Evolutionary conservation across 2,329 filamentous ascomycete species (phyloP).

Genomic region (Trichoderma arundinaceum): DNA sequence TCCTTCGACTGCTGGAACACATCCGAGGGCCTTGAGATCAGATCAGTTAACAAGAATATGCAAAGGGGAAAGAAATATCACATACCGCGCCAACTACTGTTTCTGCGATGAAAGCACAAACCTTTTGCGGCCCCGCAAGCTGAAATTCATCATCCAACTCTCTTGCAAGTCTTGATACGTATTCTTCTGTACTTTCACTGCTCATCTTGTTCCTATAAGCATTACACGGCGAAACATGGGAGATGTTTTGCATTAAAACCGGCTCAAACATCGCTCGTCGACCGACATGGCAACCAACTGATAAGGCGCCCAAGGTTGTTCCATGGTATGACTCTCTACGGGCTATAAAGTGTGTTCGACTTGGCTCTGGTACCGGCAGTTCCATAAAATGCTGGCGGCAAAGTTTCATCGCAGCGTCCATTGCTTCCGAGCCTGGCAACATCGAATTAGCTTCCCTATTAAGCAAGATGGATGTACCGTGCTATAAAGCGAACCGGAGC

Average conservation of each 20-base stretch:
- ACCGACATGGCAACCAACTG: neutral
- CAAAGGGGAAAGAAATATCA: slow-evolving; percentile 28
- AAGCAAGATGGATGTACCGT: no score
- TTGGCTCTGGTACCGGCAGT: neutral
- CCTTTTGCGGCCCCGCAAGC: slow-evolving; percentile 51
- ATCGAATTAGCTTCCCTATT: neutral
- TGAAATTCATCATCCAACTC: slow-evolving; percentile 57
- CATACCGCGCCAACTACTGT: slow-evolving; percentile 51
- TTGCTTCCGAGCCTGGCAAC: neutral
- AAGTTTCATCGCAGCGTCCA: slow-evolving; percentile 5
- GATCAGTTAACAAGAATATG: neutral
- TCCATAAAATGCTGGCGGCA: neutral
- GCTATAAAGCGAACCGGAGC: neutral
- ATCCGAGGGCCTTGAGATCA: slow-evolving; percentile 49
- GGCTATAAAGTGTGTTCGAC: neutral
- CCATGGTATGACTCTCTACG: slow-evolving; percentile 13
- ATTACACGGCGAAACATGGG: neutral
- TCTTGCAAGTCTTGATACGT: slow-evolving; percentile 47
- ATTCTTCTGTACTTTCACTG: slow-evolving; percentile 38
- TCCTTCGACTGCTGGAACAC: slow-evolving; percentile 55
- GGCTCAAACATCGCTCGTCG: neutral
- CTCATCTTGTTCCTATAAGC: neutral
- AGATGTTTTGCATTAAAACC: neutral
- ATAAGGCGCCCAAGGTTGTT: neutral
- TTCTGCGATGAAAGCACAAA: slow-evolving; percentile 58